These are phyloP conservation scores for Striga hermonthica DNA, from an alignment of 305 asterid genomes.

Conservation along the genomic window DNA sequence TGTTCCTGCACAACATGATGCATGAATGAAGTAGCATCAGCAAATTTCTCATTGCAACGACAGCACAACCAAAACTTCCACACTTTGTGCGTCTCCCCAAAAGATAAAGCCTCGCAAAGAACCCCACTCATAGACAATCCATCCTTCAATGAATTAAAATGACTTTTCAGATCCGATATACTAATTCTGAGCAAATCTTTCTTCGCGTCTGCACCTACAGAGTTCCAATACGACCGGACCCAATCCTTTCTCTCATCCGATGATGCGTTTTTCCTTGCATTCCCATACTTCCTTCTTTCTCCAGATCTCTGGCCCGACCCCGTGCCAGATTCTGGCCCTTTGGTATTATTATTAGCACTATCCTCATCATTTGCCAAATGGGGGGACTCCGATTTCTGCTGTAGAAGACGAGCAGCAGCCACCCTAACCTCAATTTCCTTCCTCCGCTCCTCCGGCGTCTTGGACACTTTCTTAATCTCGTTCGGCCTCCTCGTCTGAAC, in stretches of 20 bases:
- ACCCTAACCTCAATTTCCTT: constrained; percentile 92
- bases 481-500: constrained; percentile 69
- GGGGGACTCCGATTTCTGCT: constrained; percentile 67
- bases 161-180: constrained; percentile 58
- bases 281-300: constrained; percentile 67
- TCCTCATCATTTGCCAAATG: constrained; percentile 50
- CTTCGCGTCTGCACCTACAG: constrained; percentile 60
- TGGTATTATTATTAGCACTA: constrained; percentile 35
- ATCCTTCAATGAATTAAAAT: constrained; percentile 65
- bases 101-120: constrained; percentile 64
- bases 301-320: constrained; percentile 53
- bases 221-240: constrained; percentile 74
- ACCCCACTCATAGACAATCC: constrained; percentile 42
- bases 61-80: constrained; percentile 84
- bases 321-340: constrained; percentile 49
- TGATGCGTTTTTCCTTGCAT: constrained; percentile 50
- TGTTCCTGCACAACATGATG: constrained; percentile 73
- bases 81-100: constrained; percentile 54
- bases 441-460: constrained; percentile 87
- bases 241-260: constrained; percentile 72
- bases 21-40: constrained; percentile 48
- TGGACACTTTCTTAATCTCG: constrained; percentile 80
- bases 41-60: constrained; percentile 62
- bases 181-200: constrained; percentile 55
- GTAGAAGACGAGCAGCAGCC: constrained; percentile 88